Conservation (phyloP, 2,329 filamentous ascomycete genomes). For the Paecilomyces dactylethromorphus region DNA sequence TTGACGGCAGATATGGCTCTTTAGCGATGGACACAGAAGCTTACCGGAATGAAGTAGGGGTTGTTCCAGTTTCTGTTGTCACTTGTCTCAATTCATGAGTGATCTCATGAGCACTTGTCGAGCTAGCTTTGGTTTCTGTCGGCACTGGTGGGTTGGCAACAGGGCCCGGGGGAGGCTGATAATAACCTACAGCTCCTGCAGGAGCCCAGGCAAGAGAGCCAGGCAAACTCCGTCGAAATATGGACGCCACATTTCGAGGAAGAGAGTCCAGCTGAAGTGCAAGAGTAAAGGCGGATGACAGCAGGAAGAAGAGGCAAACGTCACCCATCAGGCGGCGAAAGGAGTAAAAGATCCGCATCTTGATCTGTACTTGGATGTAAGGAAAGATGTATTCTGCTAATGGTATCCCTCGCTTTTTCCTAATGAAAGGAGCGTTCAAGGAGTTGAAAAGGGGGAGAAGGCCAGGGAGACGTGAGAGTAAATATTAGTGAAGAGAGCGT, state of each 20-base stretch:
- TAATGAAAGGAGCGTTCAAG: neutral
- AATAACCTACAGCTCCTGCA: conserved; percentile 13
- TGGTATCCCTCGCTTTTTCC: neutral
- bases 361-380: neutral
- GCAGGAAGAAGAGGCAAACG: conserved; percentile 4
- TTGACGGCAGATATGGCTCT: neutral
- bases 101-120: conserved; percentile 1
- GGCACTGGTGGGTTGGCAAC: conserved; percentile 3
- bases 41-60: neutral
- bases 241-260: neutral
- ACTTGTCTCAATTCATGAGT: conserved; percentile 4
- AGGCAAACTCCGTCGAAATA: conserved; percentile 11
- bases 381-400: neutral
- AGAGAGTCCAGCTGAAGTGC: conserved; percentile 8
- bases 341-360: neutral
- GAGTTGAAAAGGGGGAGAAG: neutral
- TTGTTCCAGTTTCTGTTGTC: neutral
- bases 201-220: conserved; percentile 13
- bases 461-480: neutral
- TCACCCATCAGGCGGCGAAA: conserved; percentile 4
- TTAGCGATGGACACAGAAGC: neutral
- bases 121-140: neutral
- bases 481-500: neutral
- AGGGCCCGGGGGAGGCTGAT: conserved; percentile 12
- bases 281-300: conserved; percentile 5